Conservation (phyloP, 2,329 filamentous ascomycete genomes). For the Aspergillus tamarii region DNA sequence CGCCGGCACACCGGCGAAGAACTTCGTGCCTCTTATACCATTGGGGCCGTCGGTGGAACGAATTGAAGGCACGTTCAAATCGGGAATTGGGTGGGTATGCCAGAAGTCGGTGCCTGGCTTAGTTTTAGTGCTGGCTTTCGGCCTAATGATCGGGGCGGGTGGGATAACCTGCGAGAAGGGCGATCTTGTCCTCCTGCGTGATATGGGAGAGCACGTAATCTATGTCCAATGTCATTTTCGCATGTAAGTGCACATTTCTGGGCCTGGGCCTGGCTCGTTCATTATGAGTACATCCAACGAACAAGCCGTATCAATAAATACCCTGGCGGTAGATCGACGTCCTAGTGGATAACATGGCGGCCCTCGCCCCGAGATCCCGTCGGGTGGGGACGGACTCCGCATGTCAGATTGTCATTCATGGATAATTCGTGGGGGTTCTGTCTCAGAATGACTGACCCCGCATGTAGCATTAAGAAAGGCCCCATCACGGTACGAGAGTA, state of each 20-base stretch:
- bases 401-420: neutral
- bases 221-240: conserved; percentile 19
- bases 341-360: neutral
- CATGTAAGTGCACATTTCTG: no score
- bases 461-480: neutral
- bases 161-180: conserved; percentile 24
- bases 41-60: conserved; percentile 71
- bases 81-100: conserved; percentile 65
- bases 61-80: conserved; percentile 65
- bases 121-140: conserved; percentile 1
- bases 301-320: neutral
- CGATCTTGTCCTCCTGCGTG: conserved; percentile 25
- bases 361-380: neutral
- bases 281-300: neutral
- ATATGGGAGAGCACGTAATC: conserved; percentile 25
- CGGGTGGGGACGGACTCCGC: neutral
- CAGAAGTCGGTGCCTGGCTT: conserved; percentile 67
- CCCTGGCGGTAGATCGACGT: neutral
- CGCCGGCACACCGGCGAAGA: conserved; percentile 65
- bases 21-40: conserved; percentile 68
- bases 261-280: neutral
- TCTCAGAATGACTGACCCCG: neutral
- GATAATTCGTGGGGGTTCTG: neutral
- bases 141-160: neutral
- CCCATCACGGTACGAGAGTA: neutral